A percentile compares a stretch with the other conserved stretches of the same genome.
Evolutionary conservation across 2,329 filamentous ascomycete genomes (phyloP).

Genomic region (Westerdykella sp.): DNA sequence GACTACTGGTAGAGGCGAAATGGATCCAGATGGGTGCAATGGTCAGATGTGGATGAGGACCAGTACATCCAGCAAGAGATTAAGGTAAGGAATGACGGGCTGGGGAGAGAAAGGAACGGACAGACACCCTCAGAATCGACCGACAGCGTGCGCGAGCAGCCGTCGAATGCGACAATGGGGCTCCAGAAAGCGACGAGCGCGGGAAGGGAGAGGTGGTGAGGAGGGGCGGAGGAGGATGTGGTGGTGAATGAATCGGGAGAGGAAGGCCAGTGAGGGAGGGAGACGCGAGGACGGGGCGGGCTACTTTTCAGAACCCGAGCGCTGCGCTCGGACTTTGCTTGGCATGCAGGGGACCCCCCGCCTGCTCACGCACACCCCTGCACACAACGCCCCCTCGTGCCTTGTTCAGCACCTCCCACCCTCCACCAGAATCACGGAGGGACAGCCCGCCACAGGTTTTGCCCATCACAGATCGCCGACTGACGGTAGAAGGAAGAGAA

Average conservation of each 20-base stretch:
- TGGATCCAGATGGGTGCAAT: neutral
- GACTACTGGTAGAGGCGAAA: slow-evolving; percentile 1
- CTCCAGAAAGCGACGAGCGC: slow-evolving; percentile 15
- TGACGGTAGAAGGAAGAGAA: neutral
- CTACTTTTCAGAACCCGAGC: slow-evolving; percentile 3
- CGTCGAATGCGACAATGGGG: slow-evolving; percentile 30
- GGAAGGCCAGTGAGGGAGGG: slow-evolving; percentile 17
- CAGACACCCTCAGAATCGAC: slow-evolving; percentile 30
- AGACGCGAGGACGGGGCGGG: slow-evolving; percentile 13
- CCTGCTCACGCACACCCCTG: neutral
- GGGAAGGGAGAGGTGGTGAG: slow-evolving; percentile 6
- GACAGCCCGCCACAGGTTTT: neutral
- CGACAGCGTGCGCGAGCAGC: slow-evolving; percentile 15
- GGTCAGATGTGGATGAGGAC: slow-evolving; percentile 22
- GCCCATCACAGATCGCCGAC: neutral
- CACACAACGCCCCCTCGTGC: neutral
- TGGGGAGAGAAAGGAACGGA: slow-evolving; percentile 34
- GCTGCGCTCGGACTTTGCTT: neutral
- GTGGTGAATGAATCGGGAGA: slow-evolving; percentile 11
- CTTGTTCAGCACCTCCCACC: neutral
- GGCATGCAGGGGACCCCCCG: neutral
- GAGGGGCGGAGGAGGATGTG: slow-evolving; percentile 14
- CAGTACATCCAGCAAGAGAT: slow-evolving; percentile 28
- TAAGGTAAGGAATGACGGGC: slow-evolving; percentile 25
- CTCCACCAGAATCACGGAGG: neutral